phyloP scores from a whole-genome alignment of 805 yeast species.

The Saccharomycopsis javanensis region DNA sequence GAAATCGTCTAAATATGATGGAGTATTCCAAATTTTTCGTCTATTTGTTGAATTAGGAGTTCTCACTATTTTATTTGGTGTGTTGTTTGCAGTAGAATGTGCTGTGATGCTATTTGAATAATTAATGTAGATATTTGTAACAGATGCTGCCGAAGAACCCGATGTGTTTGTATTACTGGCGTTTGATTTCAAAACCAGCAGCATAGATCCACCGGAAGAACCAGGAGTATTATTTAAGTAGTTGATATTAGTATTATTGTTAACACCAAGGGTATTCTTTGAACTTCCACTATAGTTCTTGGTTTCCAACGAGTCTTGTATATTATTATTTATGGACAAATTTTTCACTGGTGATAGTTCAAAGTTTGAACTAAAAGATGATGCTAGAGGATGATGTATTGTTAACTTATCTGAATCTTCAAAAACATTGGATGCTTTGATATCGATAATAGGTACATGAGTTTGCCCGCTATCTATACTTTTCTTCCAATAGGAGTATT shows the following conservation, averaged over 20 bases:
- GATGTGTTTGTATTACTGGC: background rate
- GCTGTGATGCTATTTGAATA: background rate
- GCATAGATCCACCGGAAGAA: background rate
- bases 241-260: background rate
- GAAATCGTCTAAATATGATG: constrained; percentile 58
- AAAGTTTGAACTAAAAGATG: constrained; percentile 57
- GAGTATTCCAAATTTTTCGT: constrained; percentile 54
- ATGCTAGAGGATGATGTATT: constrained; percentile 36
- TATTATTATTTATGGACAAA: background rate
- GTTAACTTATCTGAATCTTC: constrained; percentile 17
- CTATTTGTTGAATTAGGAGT: constrained; percentile 31
- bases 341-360: constrained; percentile 47
- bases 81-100: constrained; percentile 7
- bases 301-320: background rate
- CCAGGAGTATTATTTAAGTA: background rate
- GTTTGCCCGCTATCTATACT: background rate
- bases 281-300: background rate
- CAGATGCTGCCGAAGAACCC: background rate
- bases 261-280: background rate
- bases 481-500: background rate
- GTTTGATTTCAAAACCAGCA: background rate
- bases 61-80: constrained; percentile 24
- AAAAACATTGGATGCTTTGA: background rate
- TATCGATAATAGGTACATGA: background rate
- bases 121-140: background rate